Base-by-base conservation (phyloP, 2,329 filamentous ascomycete genomes). In the Colletotrichum sp. region DNA sequence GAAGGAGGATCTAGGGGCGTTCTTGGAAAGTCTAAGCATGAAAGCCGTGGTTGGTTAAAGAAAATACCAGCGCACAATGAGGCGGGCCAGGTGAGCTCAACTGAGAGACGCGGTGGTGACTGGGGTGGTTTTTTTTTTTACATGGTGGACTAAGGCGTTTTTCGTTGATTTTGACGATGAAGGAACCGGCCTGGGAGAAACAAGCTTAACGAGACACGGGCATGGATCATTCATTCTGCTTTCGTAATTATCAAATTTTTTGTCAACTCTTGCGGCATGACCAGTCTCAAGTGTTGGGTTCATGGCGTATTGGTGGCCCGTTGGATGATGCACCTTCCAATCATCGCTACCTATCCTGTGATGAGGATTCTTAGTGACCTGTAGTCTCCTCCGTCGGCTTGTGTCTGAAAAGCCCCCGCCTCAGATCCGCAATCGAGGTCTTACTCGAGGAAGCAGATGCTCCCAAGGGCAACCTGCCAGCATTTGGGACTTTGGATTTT, bases 1-100 rank as follows among this genome's bases (percentile, higher is more conserved):
- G 85, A 98, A 98, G 87, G 97, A 99, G 83, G 97, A 99, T 85
- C 86, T 99, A 32, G 92, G 93, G 18, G 95, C 94, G 0, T 99
- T 99, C 83, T 87, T 99, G 79, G 97, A 99, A 87, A 93, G 94
- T 72, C 85, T 99, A 82, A 98, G 96, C 85, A 93, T 96, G 90
- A 98, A 98, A 90, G 93, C 93, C 72, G 96, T 99, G 21, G 94
- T 93, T 71, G 91, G 92, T 59, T 93, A 82, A 75, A 26, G 14
- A 10, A 68, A 39, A 60, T 12, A 12, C 12, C 52, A 48, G 63
- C 24, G 52, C 24, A 57, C 13, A 18, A 43, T 34, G 39, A 57
- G 26, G 24, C 32, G 18, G 14, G 55, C 59, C 39, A 61, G 39
- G 34, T 14, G n/a, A 13, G 24, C 21, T 26, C 28, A 28, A 43